Base-by-base conservation (phyloP, 2,329 filamentous ascomycete genomes). In the Endothia cerciana region DNA sequence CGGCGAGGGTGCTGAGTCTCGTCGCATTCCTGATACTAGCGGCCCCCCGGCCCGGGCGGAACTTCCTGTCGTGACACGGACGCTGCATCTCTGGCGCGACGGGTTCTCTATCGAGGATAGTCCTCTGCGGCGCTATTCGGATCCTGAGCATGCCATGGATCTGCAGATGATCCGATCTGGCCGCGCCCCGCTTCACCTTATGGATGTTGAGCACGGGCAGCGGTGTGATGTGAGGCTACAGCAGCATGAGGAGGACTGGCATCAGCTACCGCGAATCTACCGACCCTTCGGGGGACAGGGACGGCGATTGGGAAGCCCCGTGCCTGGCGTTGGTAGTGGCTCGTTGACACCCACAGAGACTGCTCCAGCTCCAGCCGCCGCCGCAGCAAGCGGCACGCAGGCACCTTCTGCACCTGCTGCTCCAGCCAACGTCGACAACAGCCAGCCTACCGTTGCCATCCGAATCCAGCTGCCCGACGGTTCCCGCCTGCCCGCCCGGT, bases 41-140 rank as follows among this genome's bases (percentile, higher is more conserved):
- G 77, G 70, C n/a, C 73, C 70, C 19, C 69, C 74, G n/a, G 68
- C 71, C 43, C 75, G 75, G 60, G 74, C 70, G 66, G 72, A 73
- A 57, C 72, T 8, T 73, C 72, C 67, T 15, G 59, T 65, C 11
- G 64, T 62, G 77, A 75, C 19, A 60, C 88, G 91, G 60, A 85
- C 87, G 13, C 82, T 96, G 62, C 92, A 94, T 73, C 83, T 95
- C 55, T 96, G 92, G 92, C 84, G 85, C 51, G 89, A 96, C 74
- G 92, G 92, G 17, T 94, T 95, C 79, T 94, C 91, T 70, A 88
- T 96, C 68, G 92, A 94, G 67, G 91, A 95, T 72, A 92, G 92
- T 36, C 86, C 89, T 57, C 85, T 95, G 45, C 89, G 86, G 74
- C 87, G 91, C 64, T 94, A 92, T 73, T 90, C 94, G 72, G 91